These are phyloP conservation scores for Alopecurus myosuroides DNA, from an alignment of 176 grass and related monocot genomes.

Conservation along the genomic window DNA sequence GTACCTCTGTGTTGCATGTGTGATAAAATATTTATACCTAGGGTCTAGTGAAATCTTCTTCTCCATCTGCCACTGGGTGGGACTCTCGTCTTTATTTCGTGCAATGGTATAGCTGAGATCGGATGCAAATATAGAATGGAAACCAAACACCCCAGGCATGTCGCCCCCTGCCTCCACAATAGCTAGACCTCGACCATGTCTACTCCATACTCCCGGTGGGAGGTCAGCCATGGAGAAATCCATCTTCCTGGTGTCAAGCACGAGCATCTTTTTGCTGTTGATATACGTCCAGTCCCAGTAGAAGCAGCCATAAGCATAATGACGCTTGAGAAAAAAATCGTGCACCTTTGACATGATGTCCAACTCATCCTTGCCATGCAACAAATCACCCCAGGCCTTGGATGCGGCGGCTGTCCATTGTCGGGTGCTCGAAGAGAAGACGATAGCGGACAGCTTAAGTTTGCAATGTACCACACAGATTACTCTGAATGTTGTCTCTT, in stretches of 20 bases:
- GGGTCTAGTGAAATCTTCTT: too few relatives aligned
- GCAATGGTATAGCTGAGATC: too few relatives aligned
- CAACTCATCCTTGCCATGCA: background rate
- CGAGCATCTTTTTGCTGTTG: background rate
- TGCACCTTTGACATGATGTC: background rate
- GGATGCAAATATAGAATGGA: background rate
- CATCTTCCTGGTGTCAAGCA: background rate
- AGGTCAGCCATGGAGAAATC: background rate
- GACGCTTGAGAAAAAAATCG: background rate
- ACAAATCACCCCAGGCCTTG: background rate
- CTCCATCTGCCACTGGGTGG: too few relatives aligned
- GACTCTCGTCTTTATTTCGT: too few relatives aligned
- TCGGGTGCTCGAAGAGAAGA: background rate
- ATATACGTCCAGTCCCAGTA: background rate
- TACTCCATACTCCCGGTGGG: background rate
- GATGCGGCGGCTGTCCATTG: background rate
- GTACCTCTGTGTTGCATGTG: too few relatives aligned
- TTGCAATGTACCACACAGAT: background rate
- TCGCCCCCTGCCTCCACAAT: background rate
- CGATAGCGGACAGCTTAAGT: background rate
- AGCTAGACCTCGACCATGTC: accelerated
- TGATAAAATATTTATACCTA: too few relatives aligned
- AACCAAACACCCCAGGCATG: background rate
- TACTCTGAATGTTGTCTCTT: background rate
- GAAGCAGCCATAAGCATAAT: background rate